Percentiles rank a stretch among this genome's conserved stretches.
phyloP scores from a whole-genome alignment of 352 stramenopile genomes.

The Phytophthora multivora region DNA sequence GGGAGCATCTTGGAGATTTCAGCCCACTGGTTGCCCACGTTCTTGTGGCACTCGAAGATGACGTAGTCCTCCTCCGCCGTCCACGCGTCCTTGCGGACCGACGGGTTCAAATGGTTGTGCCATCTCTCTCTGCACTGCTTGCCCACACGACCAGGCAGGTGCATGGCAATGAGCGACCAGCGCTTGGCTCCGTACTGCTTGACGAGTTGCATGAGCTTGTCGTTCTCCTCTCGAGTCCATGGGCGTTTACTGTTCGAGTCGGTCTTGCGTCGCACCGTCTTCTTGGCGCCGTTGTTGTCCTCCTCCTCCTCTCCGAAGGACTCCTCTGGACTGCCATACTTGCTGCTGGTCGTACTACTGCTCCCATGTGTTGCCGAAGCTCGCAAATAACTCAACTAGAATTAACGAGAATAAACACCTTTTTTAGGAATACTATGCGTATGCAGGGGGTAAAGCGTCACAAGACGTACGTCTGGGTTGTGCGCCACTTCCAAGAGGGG shows the following conservation, averaged over 20 bases:
- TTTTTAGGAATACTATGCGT: background rate
- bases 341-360: constrained; percentile 41
- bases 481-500: constrained; percentile 33
- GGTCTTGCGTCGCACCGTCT: constrained; percentile 47
- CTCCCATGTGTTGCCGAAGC: constrained; percentile 19
- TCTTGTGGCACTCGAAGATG: constrained; percentile 92
- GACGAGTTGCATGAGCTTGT: constrained; percentile 88
- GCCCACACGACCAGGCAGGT: constrained; percentile 84
- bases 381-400: constrained; percentile 43
- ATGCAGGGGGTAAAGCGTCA: background rate
- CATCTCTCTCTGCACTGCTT: constrained; percentile 91
- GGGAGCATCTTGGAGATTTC: constrained; percentile 93
- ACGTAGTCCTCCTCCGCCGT: constrained; percentile 91
- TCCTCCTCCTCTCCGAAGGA: constrained; percentile 77
- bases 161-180: constrained; percentile 91
- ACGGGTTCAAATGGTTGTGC: constrained; percentile 90
- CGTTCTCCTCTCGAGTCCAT: constrained; percentile 89
- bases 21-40: constrained; percentile 92
- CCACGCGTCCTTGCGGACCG: constrained; percentile 89
- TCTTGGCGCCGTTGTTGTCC: constrained; percentile 37
- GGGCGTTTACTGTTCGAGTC: constrained; percentile 88
- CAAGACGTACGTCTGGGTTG: constrained; percentile 35
- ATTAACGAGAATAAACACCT: background rate
- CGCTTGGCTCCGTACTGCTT: constrained; percentile 90
- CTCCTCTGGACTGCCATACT: constrained; percentile 52